Conservation (phyloP, 192 early-diverging fungal species). For the Umbelopsis sp. region DNA sequence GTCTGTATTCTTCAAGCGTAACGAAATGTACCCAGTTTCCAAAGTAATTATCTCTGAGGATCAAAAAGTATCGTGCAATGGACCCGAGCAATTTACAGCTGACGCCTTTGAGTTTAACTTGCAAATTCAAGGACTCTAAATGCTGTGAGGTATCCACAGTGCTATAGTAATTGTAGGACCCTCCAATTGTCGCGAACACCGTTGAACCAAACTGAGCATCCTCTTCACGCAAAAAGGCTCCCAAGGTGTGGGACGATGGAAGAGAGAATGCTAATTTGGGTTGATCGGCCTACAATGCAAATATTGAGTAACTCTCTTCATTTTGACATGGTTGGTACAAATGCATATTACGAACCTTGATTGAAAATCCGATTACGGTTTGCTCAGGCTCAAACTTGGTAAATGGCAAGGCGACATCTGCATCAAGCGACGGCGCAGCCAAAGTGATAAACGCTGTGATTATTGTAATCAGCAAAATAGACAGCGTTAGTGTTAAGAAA, state of each 20-base stretch:
- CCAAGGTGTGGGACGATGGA: conserved; percentile 66
- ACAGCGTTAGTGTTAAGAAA: background rate
- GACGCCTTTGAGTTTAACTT: conserved; percentile 53
- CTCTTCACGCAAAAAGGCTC: conserved; percentile 58
- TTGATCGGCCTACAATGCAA: conserved; percentile 46
- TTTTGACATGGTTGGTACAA: background rate
- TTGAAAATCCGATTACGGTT: conserved; percentile 54
- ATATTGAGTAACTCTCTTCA: background rate
- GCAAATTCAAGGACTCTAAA: conserved; percentile 54
- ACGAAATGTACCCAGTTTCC: conserved; percentile 62
- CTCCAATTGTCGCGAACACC: conserved; percentile 45
- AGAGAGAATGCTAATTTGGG: conserved; percentile 51
- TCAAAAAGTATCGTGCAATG: conserved; percentile 66
- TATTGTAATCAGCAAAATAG: background rate
- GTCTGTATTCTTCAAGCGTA: conserved; percentile 66
- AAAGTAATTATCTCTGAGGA: conserved; percentile 74
- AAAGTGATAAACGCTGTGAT: conserved; percentile 27
- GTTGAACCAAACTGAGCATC: conserved; percentile 51
- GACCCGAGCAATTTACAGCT: conserved; percentile 69
- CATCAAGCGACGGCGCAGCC: conserved; percentile 39
- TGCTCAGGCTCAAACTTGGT: conserved; percentile 56
- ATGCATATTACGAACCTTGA: conserved; percentile 43
- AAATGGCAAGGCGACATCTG: conserved; percentile 58
- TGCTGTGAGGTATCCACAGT: conserved; percentile 47
- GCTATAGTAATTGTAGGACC: conserved; percentile 58